A percentile compares a stretch with the other conserved stretches of the same genome.
phyloP scores from a whole-genome alignment of 1,284 basidiomycete genomes.

The Phaffia rhodozyma region DNA sequence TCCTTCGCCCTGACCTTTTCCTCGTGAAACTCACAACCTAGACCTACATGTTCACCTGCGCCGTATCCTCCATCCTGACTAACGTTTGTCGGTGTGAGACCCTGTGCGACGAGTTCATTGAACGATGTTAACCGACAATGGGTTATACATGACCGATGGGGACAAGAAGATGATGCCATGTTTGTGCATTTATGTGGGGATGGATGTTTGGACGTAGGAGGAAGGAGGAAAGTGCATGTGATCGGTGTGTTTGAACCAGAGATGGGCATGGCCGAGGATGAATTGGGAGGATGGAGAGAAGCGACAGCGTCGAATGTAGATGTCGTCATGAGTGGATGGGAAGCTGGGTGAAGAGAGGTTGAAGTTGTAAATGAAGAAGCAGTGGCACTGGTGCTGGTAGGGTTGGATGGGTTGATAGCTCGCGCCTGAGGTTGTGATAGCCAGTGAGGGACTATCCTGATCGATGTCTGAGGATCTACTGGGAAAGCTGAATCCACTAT shows the following conservation, averaged over 20 bases:
- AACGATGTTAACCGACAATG: conserved; percentile 30
- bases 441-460: conserved; percentile 11
- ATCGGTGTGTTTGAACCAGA: background rate
- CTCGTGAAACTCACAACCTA: conserved; percentile 37
- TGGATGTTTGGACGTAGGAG: too few relatives aligned
- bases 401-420: background rate
- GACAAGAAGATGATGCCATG: conserved; percentile 30
- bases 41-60: conserved; percentile 28
- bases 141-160: conserved; percentile 29
- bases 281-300: background rate
- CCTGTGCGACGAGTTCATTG: background rate
- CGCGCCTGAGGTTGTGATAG: conserved; percentile 16
- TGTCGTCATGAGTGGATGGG: background rate
- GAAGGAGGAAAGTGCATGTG: background rate
- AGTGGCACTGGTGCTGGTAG: background rate
- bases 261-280: background rate
- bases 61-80: conserved; percentile 23
- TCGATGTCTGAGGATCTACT: background rate
- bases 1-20: conserved; percentile 31
- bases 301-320: background rate
- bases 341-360: background rate
- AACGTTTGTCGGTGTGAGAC: conserved; percentile 19
- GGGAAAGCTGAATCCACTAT: background rate
- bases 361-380: background rate
- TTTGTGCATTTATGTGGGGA: conserved; percentile 23